Percentiles rank a stretch among this genome's conserved stretches.
These are phyloP conservation scores for Jaapia argillacea DNA, from an alignment of 768 basidiomycete species.

Conservation along the genomic window DNA sequence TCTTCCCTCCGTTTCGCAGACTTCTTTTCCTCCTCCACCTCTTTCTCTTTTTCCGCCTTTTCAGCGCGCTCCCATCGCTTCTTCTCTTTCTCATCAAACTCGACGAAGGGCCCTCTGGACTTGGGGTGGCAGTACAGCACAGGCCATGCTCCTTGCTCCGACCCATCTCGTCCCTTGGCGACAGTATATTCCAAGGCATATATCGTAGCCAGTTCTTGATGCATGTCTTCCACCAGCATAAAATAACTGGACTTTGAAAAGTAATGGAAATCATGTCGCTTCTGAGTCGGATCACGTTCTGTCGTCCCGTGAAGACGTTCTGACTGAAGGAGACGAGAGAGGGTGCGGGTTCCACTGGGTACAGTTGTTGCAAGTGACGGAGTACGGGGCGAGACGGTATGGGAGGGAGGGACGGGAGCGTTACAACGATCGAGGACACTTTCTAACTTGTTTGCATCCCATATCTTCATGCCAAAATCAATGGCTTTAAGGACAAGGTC, in stretches of 20 bases:
- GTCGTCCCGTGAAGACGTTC: constrained; percentile 78
- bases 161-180: constrained; percentile 39
- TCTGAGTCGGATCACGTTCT: constrained; percentile 88
- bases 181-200: constrained; percentile 73
- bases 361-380: constrained; percentile 18
- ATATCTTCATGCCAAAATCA: constrained; percentile 75
- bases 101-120: constrained; percentile 63
- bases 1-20: constrained; percentile 30
- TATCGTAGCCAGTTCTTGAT: constrained; percentile 75
- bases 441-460: constrained; percentile 64
- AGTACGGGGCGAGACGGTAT: constrained; percentile 15
- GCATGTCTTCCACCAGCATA: constrained; percentile 87
- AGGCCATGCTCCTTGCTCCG: constrained; percentile 66
- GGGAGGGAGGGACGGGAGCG: constrained; percentile 19
- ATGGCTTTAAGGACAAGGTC: constrained; percentile 53
- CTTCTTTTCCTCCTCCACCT: constrained; percentile 29
- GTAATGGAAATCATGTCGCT: constrained; percentile 80
- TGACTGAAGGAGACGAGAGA: constrained; percentile 60
- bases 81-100: constrained; percentile 68
- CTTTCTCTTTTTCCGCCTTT: constrained; percentile 19
- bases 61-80: constrained; percentile 49
- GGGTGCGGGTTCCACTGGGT: constrained; percentile 27
- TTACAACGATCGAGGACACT: constrained; percentile 66
- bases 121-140: constrained; percentile 69
- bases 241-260: constrained; percentile 70